A percentile compares a stretch with the other conserved stretches of the same genome.
Conservation (phyloP, 495 filamentous ascomycete genomes). For the Lentithecium fluviatile region DNA sequence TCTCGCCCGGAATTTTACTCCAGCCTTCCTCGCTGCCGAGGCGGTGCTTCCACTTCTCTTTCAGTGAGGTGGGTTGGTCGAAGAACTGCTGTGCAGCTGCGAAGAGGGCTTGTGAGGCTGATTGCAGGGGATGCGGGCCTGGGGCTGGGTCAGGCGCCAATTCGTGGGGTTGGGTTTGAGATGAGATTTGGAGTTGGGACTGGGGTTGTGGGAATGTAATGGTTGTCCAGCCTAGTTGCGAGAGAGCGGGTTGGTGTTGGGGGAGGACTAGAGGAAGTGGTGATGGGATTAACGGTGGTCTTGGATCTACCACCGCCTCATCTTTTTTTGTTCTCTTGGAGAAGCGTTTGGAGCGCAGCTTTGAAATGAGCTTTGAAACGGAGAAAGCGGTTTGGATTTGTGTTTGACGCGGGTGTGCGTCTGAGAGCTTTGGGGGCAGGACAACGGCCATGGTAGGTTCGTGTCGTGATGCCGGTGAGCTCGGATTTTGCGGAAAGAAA, state of each 20-base stretch:
- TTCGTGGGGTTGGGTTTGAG: too few species aligned
- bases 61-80: slow-evolving; percentile 21
- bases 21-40: slow-evolving; percentile 35
- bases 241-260: slow-evolving; percentile 22
- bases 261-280: slow-evolving; percentile 26
- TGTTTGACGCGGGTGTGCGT: too few species aligned
- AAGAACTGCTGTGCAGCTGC: slow-evolving; percentile 25
- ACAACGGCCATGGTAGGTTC: slow-evolving; percentile 4
- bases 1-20: slow-evolving; percentile 34
- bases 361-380: slow-evolving; percentile 22
- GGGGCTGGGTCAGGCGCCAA: too few species aligned
- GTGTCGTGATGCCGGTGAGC: too few species aligned
- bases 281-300: slow-evolving; percentile 12
- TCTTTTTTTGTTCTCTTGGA: background rate
- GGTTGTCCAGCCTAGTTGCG: slow-evolving; percentile 31
- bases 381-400: slow-evolving; percentile 18
- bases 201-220: slow-evolving; percentile 28
- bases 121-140: slow-evolving; percentile 23
- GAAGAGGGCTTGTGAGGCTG: slow-evolving; percentile 24
- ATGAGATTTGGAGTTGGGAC: background rate
- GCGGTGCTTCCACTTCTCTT: slow-evolving; percentile 23
- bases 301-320: background rate
- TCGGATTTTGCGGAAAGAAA: too few species aligned
- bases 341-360: slow-evolving; percentile 14
- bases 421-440: background rate